phyloP scores from a whole-genome alignment of 2,329 filamentous ascomycete species.

The Calonectria pseudoturangicola region DNA sequence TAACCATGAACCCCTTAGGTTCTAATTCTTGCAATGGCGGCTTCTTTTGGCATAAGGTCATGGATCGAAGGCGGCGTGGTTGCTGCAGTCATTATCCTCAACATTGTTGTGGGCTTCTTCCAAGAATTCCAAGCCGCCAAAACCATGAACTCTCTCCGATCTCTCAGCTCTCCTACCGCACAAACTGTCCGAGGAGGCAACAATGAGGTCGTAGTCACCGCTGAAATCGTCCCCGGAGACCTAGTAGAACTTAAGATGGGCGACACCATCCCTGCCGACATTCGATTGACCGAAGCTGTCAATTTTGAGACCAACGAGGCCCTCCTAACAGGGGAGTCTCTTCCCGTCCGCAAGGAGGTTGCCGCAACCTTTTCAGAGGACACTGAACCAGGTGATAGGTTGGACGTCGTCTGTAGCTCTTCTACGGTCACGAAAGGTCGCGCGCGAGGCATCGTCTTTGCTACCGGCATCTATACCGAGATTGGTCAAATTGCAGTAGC shows the following conservation, averaged over 20 bases:
- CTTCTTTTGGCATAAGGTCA: conserved; percentile 74
- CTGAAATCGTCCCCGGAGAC: conserved; percentile 74
- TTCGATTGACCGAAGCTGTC: conserved; percentile 72
- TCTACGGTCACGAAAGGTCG: conserved; percentile 78
- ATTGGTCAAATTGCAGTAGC: conserved; percentile 76
- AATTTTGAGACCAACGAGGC: conserved; percentile 82
- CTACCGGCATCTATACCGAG: conserved; percentile 77
- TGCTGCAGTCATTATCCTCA: conserved; percentile 73
- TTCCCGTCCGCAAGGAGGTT: conserved; percentile 74
- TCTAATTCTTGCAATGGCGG: conserved; percentile 74
- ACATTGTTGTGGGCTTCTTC: conserved; percentile 71
- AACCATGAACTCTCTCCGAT: conserved; percentile 68
- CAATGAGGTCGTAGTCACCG: conserved; percentile 61
- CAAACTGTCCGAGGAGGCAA: conserved; percentile 65
- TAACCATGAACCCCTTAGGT: conserved; percentile 56
- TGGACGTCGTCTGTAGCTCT: conserved; percentile 78
- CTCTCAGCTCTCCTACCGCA: conserved; percentile 66
- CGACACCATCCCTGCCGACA: conserved; percentile 77
- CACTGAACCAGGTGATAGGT: conserved; percentile 71
- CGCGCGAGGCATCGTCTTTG: conserved; percentile 75
- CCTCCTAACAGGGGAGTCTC: conserved; percentile 78
- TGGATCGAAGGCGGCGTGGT: conserved; percentile 78
- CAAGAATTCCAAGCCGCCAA: conserved; percentile 69
- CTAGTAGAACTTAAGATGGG: conserved; percentile 73
- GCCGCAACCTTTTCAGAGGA: conserved; percentile 63